Percentiles rank a stretch among this genome's conserved stretches.
Evolutionary conservation across 257 asterid genomes (phyloP).

Genomic region (Solanum rostratum): DNA sequence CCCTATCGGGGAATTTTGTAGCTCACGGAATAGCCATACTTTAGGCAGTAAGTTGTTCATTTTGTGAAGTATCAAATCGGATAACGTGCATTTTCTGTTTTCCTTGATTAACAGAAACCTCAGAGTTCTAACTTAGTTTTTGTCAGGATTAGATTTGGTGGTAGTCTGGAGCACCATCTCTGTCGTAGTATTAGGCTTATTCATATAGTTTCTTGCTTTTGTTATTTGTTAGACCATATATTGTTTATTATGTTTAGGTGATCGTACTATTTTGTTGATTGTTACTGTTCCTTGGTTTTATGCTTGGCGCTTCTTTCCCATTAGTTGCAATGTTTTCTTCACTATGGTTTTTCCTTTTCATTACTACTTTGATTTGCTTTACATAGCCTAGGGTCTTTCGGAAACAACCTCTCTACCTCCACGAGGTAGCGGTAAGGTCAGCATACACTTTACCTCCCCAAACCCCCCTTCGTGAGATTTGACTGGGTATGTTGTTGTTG

Average conservation of each 20-base stretch:
- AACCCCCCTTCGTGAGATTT: not conserved
- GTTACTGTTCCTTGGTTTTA: no score
- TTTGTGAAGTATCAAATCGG: not conserved
- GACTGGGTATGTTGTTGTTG: not conserved
- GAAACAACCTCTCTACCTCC: not conserved
- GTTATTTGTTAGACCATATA: no score
- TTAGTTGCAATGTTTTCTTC: not conserved
- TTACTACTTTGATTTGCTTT: not conserved
- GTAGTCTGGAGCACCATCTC: no score
- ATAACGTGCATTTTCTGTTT: not conserved
- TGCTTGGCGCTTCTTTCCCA: not conserved
- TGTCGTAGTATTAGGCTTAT: no score
- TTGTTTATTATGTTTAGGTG: no score
- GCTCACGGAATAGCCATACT: not conserved
- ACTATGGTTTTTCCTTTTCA: not conserved
- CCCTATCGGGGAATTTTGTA: constrained; percentile 1
- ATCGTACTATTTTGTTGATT: no score
- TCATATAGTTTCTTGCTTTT: no score
- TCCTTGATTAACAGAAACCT: not conserved
- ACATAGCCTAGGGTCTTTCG: not conserved
- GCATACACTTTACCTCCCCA: not conserved
- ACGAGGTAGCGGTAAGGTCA: not conserved
- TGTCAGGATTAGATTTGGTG: no score
- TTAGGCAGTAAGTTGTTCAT: constrained; percentile 9
- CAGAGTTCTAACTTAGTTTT: not conserved